These are phyloP conservation scores for Neurospora hispaniola DNA, from an alignment of 495 filamentous ascomycete genomes.

Conservation along the genomic window DNA sequence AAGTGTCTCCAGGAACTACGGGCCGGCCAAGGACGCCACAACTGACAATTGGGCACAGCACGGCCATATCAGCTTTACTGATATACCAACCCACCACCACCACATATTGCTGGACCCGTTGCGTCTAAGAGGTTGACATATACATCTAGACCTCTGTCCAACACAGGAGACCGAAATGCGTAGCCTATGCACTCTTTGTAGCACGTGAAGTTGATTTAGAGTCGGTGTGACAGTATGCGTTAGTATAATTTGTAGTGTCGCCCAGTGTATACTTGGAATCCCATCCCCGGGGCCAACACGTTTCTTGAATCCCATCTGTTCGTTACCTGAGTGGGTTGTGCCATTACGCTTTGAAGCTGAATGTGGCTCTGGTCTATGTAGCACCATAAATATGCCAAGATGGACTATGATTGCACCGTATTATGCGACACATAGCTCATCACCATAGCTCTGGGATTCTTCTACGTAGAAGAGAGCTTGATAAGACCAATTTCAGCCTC, in stretches of 20 bases:
- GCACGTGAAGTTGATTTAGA: neutral
- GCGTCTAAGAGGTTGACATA: neutral
- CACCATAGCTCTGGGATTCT: neutral
- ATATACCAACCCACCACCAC: neutral
- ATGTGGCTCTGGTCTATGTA: neutral
- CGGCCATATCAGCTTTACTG: neutral
- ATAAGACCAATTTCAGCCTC: neutral
- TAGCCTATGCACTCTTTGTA: neutral
- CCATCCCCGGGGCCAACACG: neutral
- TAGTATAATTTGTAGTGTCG: neutral
- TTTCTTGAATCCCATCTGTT: neutral
- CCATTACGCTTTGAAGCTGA: neutral
- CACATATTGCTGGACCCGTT: neutral
- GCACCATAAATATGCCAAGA: neutral
- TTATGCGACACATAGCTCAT: neutral
- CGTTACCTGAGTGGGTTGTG: neutral
- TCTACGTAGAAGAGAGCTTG: neutral
- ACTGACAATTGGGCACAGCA: neutral
- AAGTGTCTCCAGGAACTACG: neutral
- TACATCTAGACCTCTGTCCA: neutral
- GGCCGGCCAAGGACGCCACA: neutral
- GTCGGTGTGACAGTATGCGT: neutral
- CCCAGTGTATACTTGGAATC: neutral
- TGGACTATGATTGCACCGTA: neutral
- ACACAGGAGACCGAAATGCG: neutral